These are phyloP conservation scores for Candida awuae DNA, from an alignment of 805 yeast genomes.

Conservation along the genomic window DNA sequence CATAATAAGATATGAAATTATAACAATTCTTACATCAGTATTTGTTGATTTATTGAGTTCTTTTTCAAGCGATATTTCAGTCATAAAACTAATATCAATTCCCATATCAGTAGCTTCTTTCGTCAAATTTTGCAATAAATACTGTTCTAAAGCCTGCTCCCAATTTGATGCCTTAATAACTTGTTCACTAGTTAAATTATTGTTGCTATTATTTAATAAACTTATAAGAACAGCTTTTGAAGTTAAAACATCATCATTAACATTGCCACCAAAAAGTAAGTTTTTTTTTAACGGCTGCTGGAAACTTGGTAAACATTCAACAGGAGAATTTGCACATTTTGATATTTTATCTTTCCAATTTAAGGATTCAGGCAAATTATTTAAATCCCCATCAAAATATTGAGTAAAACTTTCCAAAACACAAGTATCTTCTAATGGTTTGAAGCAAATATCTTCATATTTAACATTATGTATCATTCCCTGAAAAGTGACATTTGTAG, in stretches of 20 bases:
- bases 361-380: constrained; percentile 34
- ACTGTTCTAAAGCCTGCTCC: constrained; percentile 62
- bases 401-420: constrained; percentile 84
- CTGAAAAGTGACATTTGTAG: constrained; percentile 14
- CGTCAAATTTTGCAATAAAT: constrained; percentile 35
- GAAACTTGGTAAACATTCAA: constrained; percentile 79
- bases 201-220: constrained; percentile 52
- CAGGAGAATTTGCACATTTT: constrained; percentile 72
- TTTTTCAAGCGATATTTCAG: constrained; percentile 76
- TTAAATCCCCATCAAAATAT: constrained; percentile 64
- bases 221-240: constrained; percentile 75
- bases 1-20: constrained; percentile 76
- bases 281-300: constrained; percentile 81
- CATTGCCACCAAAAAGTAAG: constrained; percentile 56
- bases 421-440: constrained; percentile 74
- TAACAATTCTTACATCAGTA: constrained; percentile 64
- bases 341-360: constrained; percentile 51
- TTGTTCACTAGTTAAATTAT: constrained; percentile 34
- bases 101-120: constrained; percentile 43
- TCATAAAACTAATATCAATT: constrained; percentile 61
- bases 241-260: constrained; percentile 36
- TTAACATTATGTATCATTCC: constrained; percentile 17
- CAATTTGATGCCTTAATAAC: constrained; percentile 42
- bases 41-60: constrained; percentile 78
- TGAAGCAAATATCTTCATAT: constrained; percentile 69